phyloP scores from a whole-genome alignment of 129 eudicot species.

The Glebionis coronaria region DNA sequence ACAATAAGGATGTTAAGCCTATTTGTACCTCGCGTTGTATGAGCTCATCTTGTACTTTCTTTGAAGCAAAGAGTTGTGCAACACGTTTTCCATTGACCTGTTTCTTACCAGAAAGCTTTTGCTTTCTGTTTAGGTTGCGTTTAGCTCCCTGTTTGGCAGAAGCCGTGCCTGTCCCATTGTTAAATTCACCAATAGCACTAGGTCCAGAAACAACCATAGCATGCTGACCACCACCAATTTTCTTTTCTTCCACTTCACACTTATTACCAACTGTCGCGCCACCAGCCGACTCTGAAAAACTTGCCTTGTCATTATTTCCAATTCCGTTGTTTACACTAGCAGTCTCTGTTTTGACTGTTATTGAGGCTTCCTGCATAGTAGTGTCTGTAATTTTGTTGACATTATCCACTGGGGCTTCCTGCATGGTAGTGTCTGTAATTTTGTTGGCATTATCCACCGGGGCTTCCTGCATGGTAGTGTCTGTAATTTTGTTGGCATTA shows the following conservation, averaged over 20 bases:
- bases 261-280: constrained; percentile 30
- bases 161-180: constrained; percentile 36
- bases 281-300: constrained; percentile 27
- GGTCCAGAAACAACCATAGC: constrained; percentile 33
- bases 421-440: constrained; percentile 27
- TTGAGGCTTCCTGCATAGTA: constrained; percentile 19
- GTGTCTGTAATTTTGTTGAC: too few species aligned
- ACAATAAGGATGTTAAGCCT: not conserved
- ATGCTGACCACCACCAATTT: constrained; percentile 21
- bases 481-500: too few species aligned
- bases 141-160: constrained; percentile 48
- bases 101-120: constrained; percentile 46
- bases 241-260: constrained; percentile 29
- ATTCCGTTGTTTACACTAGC: constrained; percentile 14
- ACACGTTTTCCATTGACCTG: constrained; percentile 61
- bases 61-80: constrained; percentile 63
- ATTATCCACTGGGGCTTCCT: too few species aligned
- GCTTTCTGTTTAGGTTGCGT: constrained; percentile 39
- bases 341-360: constrained; percentile 23
- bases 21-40: constrained; percentile 58
- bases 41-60: constrained; percentile 75
- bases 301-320: constrained; percentile 35
- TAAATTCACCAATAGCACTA: constrained; percentile 30
- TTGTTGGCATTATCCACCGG: constrained; percentile 25
- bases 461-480: too few species aligned